Conservation (phyloP, 495 filamentous ascomycete genomes). For the Aspergillus conjunctus region DNA sequence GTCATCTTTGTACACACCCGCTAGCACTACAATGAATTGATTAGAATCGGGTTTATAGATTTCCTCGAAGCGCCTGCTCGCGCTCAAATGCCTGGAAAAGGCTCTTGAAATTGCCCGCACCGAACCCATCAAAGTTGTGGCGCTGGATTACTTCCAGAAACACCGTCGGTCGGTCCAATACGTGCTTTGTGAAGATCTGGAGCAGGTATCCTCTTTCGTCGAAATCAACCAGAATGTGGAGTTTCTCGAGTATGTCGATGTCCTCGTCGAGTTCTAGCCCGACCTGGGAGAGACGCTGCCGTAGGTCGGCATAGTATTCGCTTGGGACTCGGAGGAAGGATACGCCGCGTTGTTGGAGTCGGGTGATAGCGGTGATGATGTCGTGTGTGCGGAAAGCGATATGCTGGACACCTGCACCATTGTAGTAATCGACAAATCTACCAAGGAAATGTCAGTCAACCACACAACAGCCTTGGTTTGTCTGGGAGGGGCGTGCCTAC, state of each 20-base stretch:
- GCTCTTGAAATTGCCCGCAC: constrained; percentile 84
- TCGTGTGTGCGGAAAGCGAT: constrained; percentile 75
- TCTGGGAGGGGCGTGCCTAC: constrained; percentile 34
- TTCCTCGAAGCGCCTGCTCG: constrained; percentile 61
- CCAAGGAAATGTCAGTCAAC: constrained; percentile 15
- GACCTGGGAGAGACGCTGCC: constrained; percentile 52
- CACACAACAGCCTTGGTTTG: not conserved
- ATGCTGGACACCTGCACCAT: constrained; percentile 78
- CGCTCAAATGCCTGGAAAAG: constrained; percentile 85
- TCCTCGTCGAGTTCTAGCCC: constrained; percentile 61
- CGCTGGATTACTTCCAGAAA: constrained; percentile 86
- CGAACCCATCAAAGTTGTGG: constrained; percentile 78
- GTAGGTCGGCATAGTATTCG: constrained; percentile 71
- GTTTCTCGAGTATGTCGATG: constrained; percentile 62
- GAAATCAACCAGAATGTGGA: constrained; percentile 77
- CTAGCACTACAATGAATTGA: not conserved
- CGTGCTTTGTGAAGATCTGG: constrained; percentile 79
- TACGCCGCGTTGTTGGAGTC: constrained; percentile 67
- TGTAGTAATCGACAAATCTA: constrained; percentile 69
- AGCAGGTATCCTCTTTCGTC: constrained; percentile 80
- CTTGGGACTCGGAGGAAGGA: constrained; percentile 76
- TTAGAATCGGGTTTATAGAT: constrained; percentile 18
- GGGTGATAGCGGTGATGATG: constrained; percentile 65
- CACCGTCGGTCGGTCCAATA: constrained; percentile 83
- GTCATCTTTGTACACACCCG: too few species aligned